These are phyloP conservation scores for Apodospora peruviana DNA, from an alignment of 495 filamentous ascomycete species.

Conservation along the genomic window DNA sequence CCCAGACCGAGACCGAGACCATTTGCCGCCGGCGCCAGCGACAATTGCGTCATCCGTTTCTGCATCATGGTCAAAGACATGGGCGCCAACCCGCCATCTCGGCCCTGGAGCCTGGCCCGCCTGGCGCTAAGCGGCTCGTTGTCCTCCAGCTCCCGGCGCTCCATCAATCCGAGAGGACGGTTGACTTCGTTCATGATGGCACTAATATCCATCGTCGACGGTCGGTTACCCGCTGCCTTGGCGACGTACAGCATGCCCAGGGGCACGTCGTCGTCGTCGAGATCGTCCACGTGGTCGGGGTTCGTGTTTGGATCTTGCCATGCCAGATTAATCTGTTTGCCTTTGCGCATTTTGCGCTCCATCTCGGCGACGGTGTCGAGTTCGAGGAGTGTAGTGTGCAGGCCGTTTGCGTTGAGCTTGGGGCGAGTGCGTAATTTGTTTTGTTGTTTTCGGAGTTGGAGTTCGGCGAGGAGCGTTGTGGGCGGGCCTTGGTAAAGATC, in stretches of 20 bases:
- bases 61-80: slow-evolving; percentile 19
- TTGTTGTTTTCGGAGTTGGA: slow-evolving; percentile 82
- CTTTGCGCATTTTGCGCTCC: slow-evolving; percentile 66
- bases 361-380: slow-evolving; percentile 88
- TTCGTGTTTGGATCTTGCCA: slow-evolving; percentile 67
- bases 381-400: slow-evolving; percentile 85
- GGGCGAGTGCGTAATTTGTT: slow-evolving; percentile 70
- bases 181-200: slow-evolving; percentile 45
- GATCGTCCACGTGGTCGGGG: slow-evolving; percentile 43
- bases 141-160: slow-evolving; percentile 79
- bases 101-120: slow-evolving; percentile 69
- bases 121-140: slow-evolving; percentile 81
- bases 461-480: slow-evolving; percentile 85
- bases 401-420: slow-evolving; percentile 59
- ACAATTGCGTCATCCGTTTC: slow-evolving; percentile 39
- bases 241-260: slow-evolving; percentile 72
- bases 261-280: slow-evolving; percentile 69
- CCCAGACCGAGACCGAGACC: slow-evolving; percentile 10
- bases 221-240: slow-evolving; percentile 36
- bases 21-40: slow-evolving; percentile 21
- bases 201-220: slow-evolving; percentile 37
- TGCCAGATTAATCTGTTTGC: slow-evolving; percentile 73
- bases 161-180: slow-evolving; percentile 78
- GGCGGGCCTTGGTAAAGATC: slow-evolving; percentile 60
- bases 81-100: slow-evolving; percentile 17